phyloP scores from a whole-genome alignment of 306 rosid genomes.

The Ammopiptanthus mongolicus region DNA sequence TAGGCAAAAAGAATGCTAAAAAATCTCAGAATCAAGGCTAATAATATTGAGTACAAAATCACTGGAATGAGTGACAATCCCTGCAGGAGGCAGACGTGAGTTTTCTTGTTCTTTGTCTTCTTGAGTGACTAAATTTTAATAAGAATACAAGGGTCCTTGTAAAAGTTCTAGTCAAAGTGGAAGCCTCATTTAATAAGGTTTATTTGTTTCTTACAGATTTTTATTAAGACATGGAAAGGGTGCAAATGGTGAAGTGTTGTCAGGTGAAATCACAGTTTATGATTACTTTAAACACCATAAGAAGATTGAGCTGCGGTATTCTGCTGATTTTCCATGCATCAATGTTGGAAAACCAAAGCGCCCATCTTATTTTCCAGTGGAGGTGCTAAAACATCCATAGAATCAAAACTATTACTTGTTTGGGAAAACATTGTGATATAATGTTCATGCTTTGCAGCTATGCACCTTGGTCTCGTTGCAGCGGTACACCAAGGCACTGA shows the following conservation, averaged over 20 bases:
- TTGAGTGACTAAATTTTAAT: neutral
- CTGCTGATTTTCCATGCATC: slow-evolving; percentile 50
- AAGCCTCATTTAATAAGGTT: neutral
- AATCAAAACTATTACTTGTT: neutral
- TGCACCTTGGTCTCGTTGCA: slow-evolving; percentile 43
- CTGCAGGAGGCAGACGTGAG: slow-evolving; percentile 40
- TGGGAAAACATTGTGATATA: neutral
- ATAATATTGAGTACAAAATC: slow-evolving; percentile 43
- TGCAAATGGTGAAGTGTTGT: slow-evolving; percentile 21
- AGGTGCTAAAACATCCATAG: slow-evolving; percentile 6
- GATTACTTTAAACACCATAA: slow-evolving; percentile 24
- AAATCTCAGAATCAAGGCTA: slow-evolving; percentile 34
- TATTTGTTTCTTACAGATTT: neutral
- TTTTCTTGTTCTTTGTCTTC: neutral
- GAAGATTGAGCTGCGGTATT: neutral
- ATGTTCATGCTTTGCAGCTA: slow-evolving; percentile 21
- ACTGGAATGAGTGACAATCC: slow-evolving; percentile 44
- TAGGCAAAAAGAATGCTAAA: slow-evolving; percentile 44
- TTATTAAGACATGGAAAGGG: slow-evolving; percentile 18
- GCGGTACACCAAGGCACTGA: slow-evolving; percentile 42
- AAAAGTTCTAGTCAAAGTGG: neutral
- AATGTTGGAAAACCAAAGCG: slow-evolving; percentile 46
- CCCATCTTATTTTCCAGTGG: slow-evolving; percentile 38
- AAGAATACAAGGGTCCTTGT: neutral
- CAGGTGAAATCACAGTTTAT: slow-evolving; percentile 32